Evolutionary conservation across 768 basidiomycete genomes (phyloP).

Genomic region (Nidularia pulvinata): DNA sequence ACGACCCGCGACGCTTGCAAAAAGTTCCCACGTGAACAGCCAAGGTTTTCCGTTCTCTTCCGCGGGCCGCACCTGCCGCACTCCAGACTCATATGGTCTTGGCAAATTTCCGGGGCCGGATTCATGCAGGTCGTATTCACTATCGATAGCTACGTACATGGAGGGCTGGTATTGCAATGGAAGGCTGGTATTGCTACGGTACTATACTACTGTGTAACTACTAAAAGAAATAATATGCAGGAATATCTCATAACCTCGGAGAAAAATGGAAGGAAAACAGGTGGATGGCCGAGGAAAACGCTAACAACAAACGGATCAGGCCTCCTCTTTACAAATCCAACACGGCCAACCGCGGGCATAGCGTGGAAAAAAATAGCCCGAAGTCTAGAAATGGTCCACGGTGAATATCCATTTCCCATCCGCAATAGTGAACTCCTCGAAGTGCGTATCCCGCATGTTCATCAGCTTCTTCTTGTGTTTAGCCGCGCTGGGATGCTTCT

Average conservation of each 20-base stretch:
- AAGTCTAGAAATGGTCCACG: slow-evolving; percentile 84
- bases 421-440: slow-evolving; percentile 75
- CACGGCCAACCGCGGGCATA: background rate
- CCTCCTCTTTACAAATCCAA: background rate
- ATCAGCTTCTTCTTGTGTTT: slow-evolving; percentile 82
- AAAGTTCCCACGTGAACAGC: no score
- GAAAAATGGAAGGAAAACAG: background rate
- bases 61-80: no score
- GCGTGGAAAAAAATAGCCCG: background rate
- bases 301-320: no score
- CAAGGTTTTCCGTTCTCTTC: no score
- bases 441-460: slow-evolving; percentile 84
- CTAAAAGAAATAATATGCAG: slow-evolving; percentile 6
- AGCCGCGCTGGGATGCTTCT: slow-evolving; percentile 62
- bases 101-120: no score
- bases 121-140: no score
- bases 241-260: background rate
- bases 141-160: background rate
- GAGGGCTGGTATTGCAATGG: no score
- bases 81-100: no score
- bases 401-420: slow-evolving; percentile 93
- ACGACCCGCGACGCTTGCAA: no score
- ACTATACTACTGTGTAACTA: slow-evolving; percentile 2
- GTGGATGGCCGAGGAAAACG: background rate
- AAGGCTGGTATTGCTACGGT: background rate